Percentiles rank a stretch among this genome's conserved stretches.
Evolutionary conservation across 805 yeast genomes (phyloP).

Genomic region (Cyberlindnera xishuangbannaensis): DNA sequence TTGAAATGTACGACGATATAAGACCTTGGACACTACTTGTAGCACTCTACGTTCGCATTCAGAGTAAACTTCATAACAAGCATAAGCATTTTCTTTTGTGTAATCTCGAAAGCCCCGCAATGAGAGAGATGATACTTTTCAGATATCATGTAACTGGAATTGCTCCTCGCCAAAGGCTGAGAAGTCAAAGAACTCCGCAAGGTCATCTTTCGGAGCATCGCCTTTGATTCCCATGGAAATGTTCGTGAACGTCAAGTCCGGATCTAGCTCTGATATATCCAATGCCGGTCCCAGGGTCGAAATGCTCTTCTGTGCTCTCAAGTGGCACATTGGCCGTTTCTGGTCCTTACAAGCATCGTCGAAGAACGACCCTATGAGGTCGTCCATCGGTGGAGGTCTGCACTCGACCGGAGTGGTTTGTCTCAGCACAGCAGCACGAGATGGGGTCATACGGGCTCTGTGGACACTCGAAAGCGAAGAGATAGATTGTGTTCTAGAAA

Average conservation of each 20-base stretch:
- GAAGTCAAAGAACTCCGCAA: slow-evolving; percentile 21
- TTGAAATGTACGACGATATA: too few relatives aligned
- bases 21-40: too few relatives aligned
- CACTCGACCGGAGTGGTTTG: slow-evolving; percentile 19
- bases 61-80: background rate
- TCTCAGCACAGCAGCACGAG: slow-evolving; percentile 15
- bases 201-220: slow-evolving; percentile 10
- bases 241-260: slow-evolving; percentile 6
- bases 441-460: slow-evolving; percentile 19
- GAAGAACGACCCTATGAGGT: slow-evolving; percentile 16
- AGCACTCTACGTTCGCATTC: too few relatives aligned
- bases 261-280: slow-evolving; percentile 11
- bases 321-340: slow-evolving; percentile 10
- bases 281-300: slow-evolving; percentile 22
- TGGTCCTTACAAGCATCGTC: slow-evolving; percentile 15
- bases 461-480: slow-evolving; percentile 11
- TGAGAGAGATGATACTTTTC: background rate
- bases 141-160: slow-evolving; percentile 2
- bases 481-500: slow-evolving; percentile 21
- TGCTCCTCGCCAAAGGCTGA: slow-evolving; percentile 20
- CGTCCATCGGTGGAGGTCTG: slow-evolving; percentile 8
- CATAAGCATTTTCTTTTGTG: background rate
- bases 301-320: slow-evolving; percentile 15
- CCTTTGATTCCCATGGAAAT: background rate
- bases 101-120: background rate